These are phyloP conservation scores for Casaregolazyma lundiana DNA, from an alignment of 1,139 yeast genomes.

Conservation along the genomic window DNA sequence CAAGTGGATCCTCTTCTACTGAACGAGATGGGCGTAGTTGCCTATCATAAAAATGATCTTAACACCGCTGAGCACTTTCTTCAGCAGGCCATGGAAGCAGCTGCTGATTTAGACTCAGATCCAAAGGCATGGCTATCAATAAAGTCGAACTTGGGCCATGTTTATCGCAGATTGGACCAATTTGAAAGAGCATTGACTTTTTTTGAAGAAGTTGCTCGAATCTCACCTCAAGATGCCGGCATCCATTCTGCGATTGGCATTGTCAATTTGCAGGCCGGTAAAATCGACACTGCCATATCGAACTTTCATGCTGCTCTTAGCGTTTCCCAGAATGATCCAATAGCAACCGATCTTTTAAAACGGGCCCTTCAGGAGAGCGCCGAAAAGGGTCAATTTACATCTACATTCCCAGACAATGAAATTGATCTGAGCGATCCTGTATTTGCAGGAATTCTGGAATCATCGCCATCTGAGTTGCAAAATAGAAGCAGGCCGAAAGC, in stretches of 20 bases:
- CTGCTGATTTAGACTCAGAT: slow-evolving; percentile 67
- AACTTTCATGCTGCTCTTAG: slow-evolving; percentile 78
- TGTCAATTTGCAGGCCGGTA: slow-evolving; percentile 66
- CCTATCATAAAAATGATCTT: slow-evolving; percentile 70
- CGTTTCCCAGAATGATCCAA: slow-evolving; percentile 72
- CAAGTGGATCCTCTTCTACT: slow-evolving; percentile 79
- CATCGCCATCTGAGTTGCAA: slow-evolving; percentile 9
- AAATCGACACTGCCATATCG: slow-evolving; percentile 64
- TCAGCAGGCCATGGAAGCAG: slow-evolving; percentile 66
- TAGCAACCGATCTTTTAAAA: slow-evolving; percentile 73
- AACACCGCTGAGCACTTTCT: slow-evolving; percentile 67
- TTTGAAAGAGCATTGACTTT: slow-evolving; percentile 65
- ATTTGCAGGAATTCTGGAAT: slow-evolving; percentile 13
- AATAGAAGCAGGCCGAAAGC: slow-evolving; percentile 2
- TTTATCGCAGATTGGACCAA: slow-evolving; percentile 62
- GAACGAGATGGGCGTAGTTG: slow-evolving; percentile 88
- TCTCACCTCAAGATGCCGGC: slow-evolving; percentile 69
- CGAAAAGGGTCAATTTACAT: slow-evolving; percentile 11
- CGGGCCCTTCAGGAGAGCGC: slow-evolving; percentile 74
- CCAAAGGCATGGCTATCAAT: slow-evolving; percentile 84
- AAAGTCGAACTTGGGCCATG: slow-evolving; percentile 87
- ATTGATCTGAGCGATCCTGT: slow-evolving; percentile 15
- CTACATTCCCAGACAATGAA: slow-evolving; percentile 13
- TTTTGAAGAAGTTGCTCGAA: slow-evolving; percentile 69
- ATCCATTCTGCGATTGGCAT: slow-evolving; percentile 81